A percentile compares a stretch with the other conserved stretches of the same genome.
Evolutionary conservation across 169 alveolate species (phyloP).

Genomic region (Eimeria nieschulzi): DNA sequence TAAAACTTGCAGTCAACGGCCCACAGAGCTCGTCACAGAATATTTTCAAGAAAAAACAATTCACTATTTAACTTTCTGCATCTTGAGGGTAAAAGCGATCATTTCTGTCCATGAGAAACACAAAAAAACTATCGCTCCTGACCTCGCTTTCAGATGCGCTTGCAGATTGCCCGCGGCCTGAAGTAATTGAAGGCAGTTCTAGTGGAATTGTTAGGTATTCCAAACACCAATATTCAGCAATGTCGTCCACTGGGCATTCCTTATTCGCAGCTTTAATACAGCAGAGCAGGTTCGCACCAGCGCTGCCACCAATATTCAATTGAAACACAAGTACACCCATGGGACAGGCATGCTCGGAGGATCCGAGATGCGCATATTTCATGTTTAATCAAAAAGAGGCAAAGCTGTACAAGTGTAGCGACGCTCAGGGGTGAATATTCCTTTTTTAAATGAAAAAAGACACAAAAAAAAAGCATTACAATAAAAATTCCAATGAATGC

Average conservation of each 20-base stretch:
- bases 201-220: not conserved
- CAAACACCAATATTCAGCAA: not conserved
- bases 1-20: not conserved
- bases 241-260: not conserved
- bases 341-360: slow-evolving; percentile 14
- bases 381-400: slow-evolving; percentile 20
- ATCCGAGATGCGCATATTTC: slow-evolving; percentile 16
- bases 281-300: slow-evolving; percentile 35
- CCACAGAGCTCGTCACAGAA: slow-evolving; percentile 4
- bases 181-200: not conserved
- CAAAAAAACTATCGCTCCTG: not conserved
- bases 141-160: slow-evolving; percentile 10
- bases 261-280: not conserved
- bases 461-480: not conserved
- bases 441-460: not conserved
- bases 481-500: not conserved
- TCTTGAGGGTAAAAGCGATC: not conserved
- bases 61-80: slow-evolving; percentile 17
- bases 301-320: too few relatives aligned
- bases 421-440: not conserved
- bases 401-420: slow-evolving; percentile 12
- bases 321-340: not conserved
- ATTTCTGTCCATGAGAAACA: not conserved
- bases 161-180: slow-evolving; percentile 25
- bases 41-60: not conserved